Base-by-base conservation (phyloP, 2,329 filamentous ascomycete species). In the Ramichloridium luteum region DNA sequence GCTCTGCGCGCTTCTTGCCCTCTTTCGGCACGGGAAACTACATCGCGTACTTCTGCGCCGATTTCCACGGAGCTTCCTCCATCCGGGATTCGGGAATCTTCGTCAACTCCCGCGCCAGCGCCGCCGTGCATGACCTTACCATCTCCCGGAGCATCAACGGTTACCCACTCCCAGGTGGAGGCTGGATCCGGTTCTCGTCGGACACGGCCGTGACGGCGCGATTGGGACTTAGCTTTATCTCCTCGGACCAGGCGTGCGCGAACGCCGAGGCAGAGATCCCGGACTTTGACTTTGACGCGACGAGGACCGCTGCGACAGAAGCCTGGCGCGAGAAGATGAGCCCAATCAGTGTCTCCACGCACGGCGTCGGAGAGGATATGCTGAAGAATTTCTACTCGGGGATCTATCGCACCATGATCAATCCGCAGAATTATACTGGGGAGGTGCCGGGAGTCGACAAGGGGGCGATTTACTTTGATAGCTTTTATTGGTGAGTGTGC, bases 191-290 rank as follows among this genome's bases (percentile, higher is more conserved):
- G 1, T 72, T 71, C 38, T 57, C 54, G 1, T 71, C 54, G 39
- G 53, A 53, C 3, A 40, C 46, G 6, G 48, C 48, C 1, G 45
- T 73, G 13, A 60, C 55, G 12, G 72, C 67, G 0, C 59, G 67
- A 27, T 72, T 80, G 1, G 77, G 76, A 1, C 68, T 80, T 6
- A 80, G 75, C 0, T 80, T 76, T 53, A 67, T 80, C 13, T 80
- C 74, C 0, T 53, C 64, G 0, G 54, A 60, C 4, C 65, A 74
- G 40, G 77, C 76, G 3, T 80, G 77, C 47, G 36, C 50, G 6
- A 73, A 71, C 37, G 61, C 77, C 4, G 56, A 77, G 26, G 43
- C 44, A 2, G 71, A 80, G 41, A 72, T 80, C 6, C 65, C 72
- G 0, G 32, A 68, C 13, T 79, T 71, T 34, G 67, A 78, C 45